Conservation (phyloP, 2,329 filamentous ascomycete species). For the Penicillium sp. region DNA sequence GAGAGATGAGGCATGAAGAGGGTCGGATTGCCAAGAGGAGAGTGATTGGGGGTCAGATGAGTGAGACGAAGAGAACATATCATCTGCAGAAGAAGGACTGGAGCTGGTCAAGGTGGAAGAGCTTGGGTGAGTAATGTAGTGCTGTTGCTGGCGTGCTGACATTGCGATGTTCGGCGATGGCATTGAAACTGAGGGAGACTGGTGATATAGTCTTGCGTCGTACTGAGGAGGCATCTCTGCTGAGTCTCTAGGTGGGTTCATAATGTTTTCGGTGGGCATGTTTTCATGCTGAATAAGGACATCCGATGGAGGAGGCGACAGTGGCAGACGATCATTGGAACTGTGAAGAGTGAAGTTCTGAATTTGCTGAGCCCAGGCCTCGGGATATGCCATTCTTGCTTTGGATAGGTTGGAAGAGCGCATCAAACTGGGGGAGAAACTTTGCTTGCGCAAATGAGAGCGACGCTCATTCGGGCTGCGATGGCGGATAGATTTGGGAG, state of each 20-base stretch:
- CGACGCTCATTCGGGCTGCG: constrained; percentile 44
- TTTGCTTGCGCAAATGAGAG: constrained; percentile 43
- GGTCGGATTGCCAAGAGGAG: constrained; percentile 43
- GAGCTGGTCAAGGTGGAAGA: constrained; percentile 32
- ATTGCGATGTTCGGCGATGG: constrained; percentile 31
- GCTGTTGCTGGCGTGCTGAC: constrained; percentile 32
- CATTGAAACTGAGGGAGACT: constrained; percentile 35
- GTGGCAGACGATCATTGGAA: constrained; percentile 42
- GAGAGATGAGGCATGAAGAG: constrained; percentile 36
- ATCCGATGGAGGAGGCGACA: constrained; percentile 48
- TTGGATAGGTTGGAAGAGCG: constrained; percentile 51
- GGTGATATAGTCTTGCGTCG: constrained; percentile 33
- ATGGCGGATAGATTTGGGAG: constrained; percentile 40
- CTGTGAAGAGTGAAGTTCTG: constrained; percentile 53
- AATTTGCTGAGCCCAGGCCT: constrained; percentile 54
- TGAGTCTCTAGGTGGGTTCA: constrained; percentile 32
- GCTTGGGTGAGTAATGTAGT: constrained; percentile 32
- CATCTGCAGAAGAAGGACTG: constrained; percentile 39
- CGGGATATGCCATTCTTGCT: constrained; percentile 42
- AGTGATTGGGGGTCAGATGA: constrained; percentile 40
- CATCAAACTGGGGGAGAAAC: constrained; percentile 53
- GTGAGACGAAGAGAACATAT: constrained; percentile 40
- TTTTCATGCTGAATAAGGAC: constrained; percentile 42
- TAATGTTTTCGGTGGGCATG: constrained; percentile 32
- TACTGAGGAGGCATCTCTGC: constrained; percentile 35